Conservation (phyloP, 805 yeast genomes). For the Peterozyma toletana region DNA sequence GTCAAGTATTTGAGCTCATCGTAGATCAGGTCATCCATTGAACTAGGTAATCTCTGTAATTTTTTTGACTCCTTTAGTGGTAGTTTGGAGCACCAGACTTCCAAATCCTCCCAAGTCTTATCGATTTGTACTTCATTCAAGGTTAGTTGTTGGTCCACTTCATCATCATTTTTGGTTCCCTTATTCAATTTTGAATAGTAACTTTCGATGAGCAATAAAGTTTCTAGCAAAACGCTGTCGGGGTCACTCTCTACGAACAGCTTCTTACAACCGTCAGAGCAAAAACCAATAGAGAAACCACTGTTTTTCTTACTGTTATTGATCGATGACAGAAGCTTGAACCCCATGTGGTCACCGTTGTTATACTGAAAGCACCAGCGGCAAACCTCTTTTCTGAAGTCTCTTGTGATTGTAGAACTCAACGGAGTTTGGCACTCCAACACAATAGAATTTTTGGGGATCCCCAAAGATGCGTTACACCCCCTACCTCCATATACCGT, state of each 20-base stretch:
- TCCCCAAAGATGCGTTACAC: conserved; percentile 38
- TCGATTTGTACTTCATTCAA: conserved; percentile 14
- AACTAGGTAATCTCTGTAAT: conserved; percentile 26
- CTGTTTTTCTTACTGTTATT: conserved; percentile 14
- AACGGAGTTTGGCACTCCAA: conserved; percentile 33
- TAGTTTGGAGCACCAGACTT: conserved; percentile 28
- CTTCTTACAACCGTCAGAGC: conserved; percentile 36
- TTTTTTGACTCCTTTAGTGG: conserved; percentile 29
- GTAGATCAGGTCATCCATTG: conserved; percentile 45
- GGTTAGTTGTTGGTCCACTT: conserved; percentile 10
- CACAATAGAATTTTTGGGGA: conserved; percentile 33
- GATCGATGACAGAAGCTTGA: conserved; percentile 19
- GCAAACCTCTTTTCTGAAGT: conserved; percentile 60
- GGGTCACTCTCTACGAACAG: conserved; percentile 28
- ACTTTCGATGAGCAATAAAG: conserved; percentile 31
- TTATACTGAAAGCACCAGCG: conserved; percentile 42
- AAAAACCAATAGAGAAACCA: conserved; percentile 44
- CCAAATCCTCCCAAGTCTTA: conserved; percentile 29
- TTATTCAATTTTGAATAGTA: conserved; percentile 12
- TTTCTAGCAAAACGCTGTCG: conserved; percentile 24
- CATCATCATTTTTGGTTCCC: conserved; percentile 4
- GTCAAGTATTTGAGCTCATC: conserved; percentile 42
- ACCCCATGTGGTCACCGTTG: conserved; percentile 38
- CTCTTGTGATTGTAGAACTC: conserved; percentile 39
- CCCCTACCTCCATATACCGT: conserved; percentile 58